Evolutionary conservation across 257 asterid genomes (phyloP).

Genomic region (Leptodermis oblonga): DNA sequence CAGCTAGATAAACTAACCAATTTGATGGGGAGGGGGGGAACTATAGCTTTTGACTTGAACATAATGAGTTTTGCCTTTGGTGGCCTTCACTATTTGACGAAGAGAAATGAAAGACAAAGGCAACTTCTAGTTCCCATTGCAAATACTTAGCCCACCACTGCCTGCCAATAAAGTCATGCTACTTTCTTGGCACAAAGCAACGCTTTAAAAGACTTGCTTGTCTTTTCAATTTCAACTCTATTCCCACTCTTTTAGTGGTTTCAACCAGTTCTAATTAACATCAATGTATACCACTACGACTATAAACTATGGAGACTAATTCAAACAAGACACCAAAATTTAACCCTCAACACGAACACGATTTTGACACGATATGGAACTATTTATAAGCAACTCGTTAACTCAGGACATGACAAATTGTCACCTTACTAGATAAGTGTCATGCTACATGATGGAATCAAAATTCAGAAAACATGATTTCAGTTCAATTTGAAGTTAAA

Average conservation of each 20-base stretch:
- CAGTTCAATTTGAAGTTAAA: too few relatives aligned
- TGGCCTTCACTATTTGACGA: not conserved
- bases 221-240: slow-evolving; percentile 13
- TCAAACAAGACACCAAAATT: too few relatives aligned
- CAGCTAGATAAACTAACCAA: slow-evolving; percentile 53
- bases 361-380: too few relatives aligned
- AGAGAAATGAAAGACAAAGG: slow-evolving; percentile 6
- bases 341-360: too few relatives aligned
- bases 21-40: slow-evolving; percentile 4
- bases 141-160: not conserved
- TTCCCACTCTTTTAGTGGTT: not conserved
- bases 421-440: too few relatives aligned
- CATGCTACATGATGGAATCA: too few relatives aligned
- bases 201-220: not conserved
- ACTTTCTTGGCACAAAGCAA: not conserved
- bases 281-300: not conserved
- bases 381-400: too few relatives aligned
- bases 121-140: not conserved
- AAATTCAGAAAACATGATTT: too few relatives aligned
- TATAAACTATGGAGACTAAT: too few relatives aligned
- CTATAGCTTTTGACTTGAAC: slow-evolving; percentile 17
- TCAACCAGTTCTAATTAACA: not conserved
- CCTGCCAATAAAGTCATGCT: not conserved
- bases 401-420: too few relatives aligned
- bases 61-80: slow-evolving; percentile 5